Conservation (phyloP, 2,329 filamentous ascomycete species). For the Botrytis deweyae region DNA sequence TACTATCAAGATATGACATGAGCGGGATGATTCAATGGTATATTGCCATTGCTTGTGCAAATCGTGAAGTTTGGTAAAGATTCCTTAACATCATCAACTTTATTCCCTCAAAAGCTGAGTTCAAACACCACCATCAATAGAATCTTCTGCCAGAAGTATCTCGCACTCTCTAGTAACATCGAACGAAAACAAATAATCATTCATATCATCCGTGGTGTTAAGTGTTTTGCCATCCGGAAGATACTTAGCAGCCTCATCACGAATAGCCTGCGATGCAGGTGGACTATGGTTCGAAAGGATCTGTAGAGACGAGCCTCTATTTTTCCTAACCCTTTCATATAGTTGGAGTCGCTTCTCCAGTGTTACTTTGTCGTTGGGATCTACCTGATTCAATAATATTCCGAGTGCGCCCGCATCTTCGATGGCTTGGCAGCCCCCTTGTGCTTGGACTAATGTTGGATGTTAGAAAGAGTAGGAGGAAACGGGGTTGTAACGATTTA, state of each 20-base stretch:
- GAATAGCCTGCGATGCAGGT: not conserved
- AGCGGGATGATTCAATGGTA: too few relatives aligned
- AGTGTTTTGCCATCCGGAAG: not conserved
- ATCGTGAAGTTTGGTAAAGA: not conserved
- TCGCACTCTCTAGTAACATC: not conserved
- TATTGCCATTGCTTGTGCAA: not conserved
- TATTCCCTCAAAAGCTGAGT: not conserved
- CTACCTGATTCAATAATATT: not conserved
- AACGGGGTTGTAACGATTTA: not conserved
- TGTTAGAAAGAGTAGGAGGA: not conserved
- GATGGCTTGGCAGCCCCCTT: not conserved
- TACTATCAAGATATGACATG: too few relatives aligned
- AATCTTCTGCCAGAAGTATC: not conserved
- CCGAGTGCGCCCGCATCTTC: not conserved
- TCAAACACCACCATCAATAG: not conserved
- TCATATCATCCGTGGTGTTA: not conserved
- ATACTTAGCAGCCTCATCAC: not conserved
- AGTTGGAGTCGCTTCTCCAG: not conserved
- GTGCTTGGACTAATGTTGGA: not conserved
- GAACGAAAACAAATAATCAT: not conserved
- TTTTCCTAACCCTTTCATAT: not conserved
- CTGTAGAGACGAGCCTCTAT: not conserved
- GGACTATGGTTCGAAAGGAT: not conserved
- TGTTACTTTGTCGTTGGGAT: not conserved
- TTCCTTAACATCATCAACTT: not conserved